Conservation (phyloP, 1,284 basidiomycete species). For the Malassezia vespertilionis region DNA sequence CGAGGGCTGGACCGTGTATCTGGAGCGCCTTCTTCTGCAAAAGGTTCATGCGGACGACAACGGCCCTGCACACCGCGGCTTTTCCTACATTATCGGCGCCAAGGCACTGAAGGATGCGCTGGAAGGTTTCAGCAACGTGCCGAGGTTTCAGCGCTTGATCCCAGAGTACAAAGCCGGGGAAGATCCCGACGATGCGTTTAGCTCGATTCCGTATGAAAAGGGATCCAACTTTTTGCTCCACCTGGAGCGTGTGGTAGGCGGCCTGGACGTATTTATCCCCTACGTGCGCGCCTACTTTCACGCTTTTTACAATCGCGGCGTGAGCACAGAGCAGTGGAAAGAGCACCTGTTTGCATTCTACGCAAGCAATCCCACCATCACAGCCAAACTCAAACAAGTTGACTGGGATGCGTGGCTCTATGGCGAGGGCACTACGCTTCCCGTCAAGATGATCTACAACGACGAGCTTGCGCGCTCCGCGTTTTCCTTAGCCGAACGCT, state of each 20-base stretch:
- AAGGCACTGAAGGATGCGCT: conserved; percentile 66
- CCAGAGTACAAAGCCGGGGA: conserved; percentile 73
- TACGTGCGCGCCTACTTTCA: conserved; percentile 62
- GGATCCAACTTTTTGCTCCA: conserved; percentile 61
- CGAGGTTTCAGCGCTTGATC: conserved; percentile 72
- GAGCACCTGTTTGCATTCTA: conserved; percentile 70
- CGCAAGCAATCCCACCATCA: conserved; percentile 51
- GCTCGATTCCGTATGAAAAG: conserved; percentile 63
- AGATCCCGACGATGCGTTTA: conserved; percentile 52
- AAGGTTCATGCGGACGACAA: conserved; percentile 57
- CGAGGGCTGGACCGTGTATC: conserved; percentile 77
- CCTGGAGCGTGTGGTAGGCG: conserved; percentile 67
- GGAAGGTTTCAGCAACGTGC: conserved; percentile 49
- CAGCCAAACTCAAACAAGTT: conserved; percentile 55
- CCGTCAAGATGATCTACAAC: conserved; percentile 73
- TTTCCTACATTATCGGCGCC: conserved; percentile 65
- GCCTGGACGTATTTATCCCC: conserved; percentile 57
- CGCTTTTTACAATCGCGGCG: conserved; percentile 58
- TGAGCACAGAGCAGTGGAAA: conserved; percentile 80
- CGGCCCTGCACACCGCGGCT: conserved; percentile 63
- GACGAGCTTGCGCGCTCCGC: conserved; percentile 61
- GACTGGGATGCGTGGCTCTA: conserved; percentile 70
- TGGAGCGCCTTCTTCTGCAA: conserved; percentile 71
- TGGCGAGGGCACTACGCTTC: conserved; percentile 66
- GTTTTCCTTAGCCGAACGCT: conserved; percentile 60